Conservation (phyloP, 139 green algal genomes). For the Chlamydomonas schloesseri region DNA sequence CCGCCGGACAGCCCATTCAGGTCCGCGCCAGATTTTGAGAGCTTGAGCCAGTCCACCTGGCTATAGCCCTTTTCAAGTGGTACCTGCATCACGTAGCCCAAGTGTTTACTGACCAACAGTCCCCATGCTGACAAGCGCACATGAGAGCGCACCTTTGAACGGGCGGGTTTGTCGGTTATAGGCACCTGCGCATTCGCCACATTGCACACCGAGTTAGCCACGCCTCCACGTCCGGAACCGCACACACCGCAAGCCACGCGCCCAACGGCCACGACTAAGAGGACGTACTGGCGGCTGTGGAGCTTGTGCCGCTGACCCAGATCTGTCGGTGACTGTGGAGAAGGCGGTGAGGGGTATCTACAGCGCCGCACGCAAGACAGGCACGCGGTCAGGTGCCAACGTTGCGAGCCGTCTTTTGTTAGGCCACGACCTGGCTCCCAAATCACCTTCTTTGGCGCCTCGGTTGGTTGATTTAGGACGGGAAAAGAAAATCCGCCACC, state of each 20-base stretch:
- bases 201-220: no score
- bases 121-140: no score
- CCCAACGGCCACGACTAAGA: no score
- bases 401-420: no score
- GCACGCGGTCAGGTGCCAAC: not conserved
- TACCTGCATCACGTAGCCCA: slow-evolving; percentile 68
- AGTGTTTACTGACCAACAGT: no score
- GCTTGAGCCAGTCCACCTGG: slow-evolving; percentile 89
- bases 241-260: not conserved
- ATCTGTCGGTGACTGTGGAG: slow-evolving; percentile 15
- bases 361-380: not conserved
- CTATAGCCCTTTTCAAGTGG: slow-evolving; percentile 90
- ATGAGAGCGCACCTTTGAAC: slow-evolving; percentile 45
- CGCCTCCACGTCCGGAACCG: no score
- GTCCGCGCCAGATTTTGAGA: slow-evolving; percentile 45
- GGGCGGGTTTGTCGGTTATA: slow-evolving; percentile 14
- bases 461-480: not conserved
- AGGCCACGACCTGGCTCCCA: not conserved
- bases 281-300: not conserved
- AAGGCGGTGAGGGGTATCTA: slow-evolving; percentile 27
- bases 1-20: not conserved
- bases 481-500: slow-evolving; percentile 25
- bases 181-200: not conserved
- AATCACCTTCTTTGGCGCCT: slow-evolving; percentile 20
- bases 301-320: not conserved